Evolutionary conservation across 2,329 filamentous ascomycete genomes (phyloP).

Genomic region (Fusarium piperis): DNA sequence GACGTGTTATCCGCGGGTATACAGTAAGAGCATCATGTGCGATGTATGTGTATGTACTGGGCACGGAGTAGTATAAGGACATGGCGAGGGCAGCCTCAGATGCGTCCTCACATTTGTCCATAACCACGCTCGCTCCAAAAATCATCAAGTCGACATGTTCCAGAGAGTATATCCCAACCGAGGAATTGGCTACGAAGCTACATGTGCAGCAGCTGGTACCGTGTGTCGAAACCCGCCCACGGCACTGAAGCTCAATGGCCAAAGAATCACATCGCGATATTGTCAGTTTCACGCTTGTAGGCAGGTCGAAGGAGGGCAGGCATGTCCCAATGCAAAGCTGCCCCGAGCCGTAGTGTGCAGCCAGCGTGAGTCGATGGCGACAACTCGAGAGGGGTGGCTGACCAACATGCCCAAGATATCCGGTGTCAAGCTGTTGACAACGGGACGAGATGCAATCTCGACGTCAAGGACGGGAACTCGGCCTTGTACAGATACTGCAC

Average conservation of each 20-base stretch:
- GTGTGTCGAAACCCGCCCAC: constrained; percentile 31
- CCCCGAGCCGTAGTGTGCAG: constrained; percentile 35
- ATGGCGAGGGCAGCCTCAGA: background rate
- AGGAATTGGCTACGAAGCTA: background rate
- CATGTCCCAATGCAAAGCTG: constrained; percentile 34
- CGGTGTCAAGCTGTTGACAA: constrained; percentile 37
- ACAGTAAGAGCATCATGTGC: constrained; percentile 5
- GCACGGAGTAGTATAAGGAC: background rate
- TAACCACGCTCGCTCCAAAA: background rate
- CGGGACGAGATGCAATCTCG: constrained; percentile 34
- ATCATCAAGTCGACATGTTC: constrained; percentile 4
- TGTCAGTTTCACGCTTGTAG: constrained; percentile 42
- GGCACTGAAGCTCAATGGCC: constrained; percentile 23
- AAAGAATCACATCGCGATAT: constrained; percentile 28
- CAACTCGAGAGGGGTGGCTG: background rate
- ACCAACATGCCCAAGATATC: constrained; percentile 26
- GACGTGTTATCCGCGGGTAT: background rate
- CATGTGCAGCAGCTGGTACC: constrained; percentile 37
- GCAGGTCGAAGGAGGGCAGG: constrained; percentile 33
- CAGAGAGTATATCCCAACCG: background rate
- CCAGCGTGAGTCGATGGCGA: constrained; percentile 34
- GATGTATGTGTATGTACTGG: background rate
- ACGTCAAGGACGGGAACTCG: constrained; percentile 33
- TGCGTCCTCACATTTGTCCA: background rate
- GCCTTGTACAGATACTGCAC: constrained; percentile 34